Evolutionary conservation across 257 asterid species (phyloP), one percentile per base, ranked within the genome.

Genomic region (Scutellaria baicalensis): DNA sequence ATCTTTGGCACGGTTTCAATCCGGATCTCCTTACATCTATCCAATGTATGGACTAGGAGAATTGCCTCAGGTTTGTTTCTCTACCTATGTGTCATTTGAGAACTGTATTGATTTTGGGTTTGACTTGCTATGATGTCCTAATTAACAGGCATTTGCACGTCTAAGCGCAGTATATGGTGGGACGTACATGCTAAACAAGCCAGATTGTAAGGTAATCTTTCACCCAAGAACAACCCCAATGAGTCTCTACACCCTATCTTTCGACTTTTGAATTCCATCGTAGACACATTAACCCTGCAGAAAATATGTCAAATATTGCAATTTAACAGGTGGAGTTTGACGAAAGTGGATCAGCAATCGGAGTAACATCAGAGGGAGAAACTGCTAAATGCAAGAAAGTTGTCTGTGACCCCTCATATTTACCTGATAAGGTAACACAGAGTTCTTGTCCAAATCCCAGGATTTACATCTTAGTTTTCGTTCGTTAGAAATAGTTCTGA

Each of bases 81-180:
- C 68, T 45, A 36, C 36, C 57, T 64, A 55, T 61, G 48, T 55
- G 42, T 43, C 21, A 39, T 55, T 72, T 76, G 12, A 39, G 17
- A 48, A 27, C 36, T 62, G 47, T 20, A 9, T 40, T 21, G 33
- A 20, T 47, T 47, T 20, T 45, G 64, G 40, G 18, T 3, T 23
- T 52, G 70, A 42, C 48, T 48, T 6, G 20, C 64, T 63, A 5
- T 56, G 7, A 31, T 56, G 57, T 61, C 59, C n/a, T 47, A 70
- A 33, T 66, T 67, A 70, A 63, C 87, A 93, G 99, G 99, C 97
- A 18, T 94, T 94, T 81, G 97, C 99, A 58, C 97, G 99, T 60
- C 90, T 94, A 12, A 94, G 99, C 79, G 99, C 97, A 44, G 99
- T 94, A 76, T 94, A 94, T 81, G 99, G 99, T 18, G 99, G 99